Percentiles rank a stretch among this genome's conserved stretches.
These are phyloP conservation scores for Solanum sparsipilum DNA, from an alignment of 257 asterid genomes.

Conservation along the genomic window DNA sequence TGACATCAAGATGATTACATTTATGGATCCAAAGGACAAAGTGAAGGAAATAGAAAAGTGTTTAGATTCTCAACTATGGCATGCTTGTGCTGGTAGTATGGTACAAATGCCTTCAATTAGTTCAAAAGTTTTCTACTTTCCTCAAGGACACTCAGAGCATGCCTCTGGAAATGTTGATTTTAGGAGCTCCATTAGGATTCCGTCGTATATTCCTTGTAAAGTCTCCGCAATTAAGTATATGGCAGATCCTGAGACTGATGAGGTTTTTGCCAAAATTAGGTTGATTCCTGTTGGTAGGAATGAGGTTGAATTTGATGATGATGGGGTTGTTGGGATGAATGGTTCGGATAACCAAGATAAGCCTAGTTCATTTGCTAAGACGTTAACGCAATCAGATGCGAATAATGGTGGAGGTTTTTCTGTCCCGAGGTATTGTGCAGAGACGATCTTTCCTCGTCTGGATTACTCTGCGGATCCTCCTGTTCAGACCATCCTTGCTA, in stretches of 20 bases:
- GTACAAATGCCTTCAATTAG: constrained; percentile 67
- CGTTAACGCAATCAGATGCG: constrained; percentile 83
- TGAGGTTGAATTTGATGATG: constrained; percentile 27
- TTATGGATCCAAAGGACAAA: constrained; percentile 55
- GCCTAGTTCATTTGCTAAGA: constrained; percentile 78
- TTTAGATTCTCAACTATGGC: constrained; percentile 93
- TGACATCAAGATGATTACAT: constrained; percentile 36
- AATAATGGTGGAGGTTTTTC: constrained; percentile 95
- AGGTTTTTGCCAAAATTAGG: constrained; percentile 55
- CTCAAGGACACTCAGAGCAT: constrained; percentile 95
- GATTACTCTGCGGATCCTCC: constrained; percentile 82
- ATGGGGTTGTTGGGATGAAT: constrained; percentile 18
- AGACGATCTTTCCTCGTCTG: constrained; percentile 71
- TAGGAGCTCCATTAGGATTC: constrained; percentile 32
- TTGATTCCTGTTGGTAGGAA: constrained; percentile 30
- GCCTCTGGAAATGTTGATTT: constrained; percentile 54
- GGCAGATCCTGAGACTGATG: constrained; percentile 89
- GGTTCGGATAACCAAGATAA: constrained; percentile 41
- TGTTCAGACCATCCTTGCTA: constrained; percentile 69
- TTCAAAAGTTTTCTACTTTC: constrained; percentile 72
- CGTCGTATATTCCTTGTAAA: constrained; percentile 45
- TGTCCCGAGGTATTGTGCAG: constrained; percentile 91
- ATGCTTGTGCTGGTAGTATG: constrained; percentile 97
- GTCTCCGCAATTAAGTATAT: constrained; percentile 49
- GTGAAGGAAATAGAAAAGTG: constrained; percentile 37